Conservation (phyloP, 331 rosid genomes). For the Quercus tomentella region DNA sequence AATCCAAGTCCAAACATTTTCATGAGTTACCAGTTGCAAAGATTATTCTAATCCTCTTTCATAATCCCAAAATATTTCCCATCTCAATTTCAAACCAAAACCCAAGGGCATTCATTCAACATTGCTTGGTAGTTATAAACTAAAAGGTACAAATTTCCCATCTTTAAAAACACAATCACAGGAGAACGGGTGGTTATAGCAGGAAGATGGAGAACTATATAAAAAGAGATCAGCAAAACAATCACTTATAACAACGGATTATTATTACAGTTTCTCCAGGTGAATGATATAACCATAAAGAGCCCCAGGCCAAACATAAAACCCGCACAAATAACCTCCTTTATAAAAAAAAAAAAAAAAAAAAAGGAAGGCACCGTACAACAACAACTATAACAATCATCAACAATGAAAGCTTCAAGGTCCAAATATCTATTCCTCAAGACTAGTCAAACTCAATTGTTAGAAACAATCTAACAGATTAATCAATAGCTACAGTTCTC, state of each 20-base stretch:
- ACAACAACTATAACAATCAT: background rate
- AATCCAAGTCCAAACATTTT: conserved; percentile 10
- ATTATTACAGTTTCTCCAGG: background rate
- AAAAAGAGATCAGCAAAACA: background rate
- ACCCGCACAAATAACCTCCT: too few relatives aligned
- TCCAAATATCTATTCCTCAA: background rate
- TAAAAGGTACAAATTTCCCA: background rate
- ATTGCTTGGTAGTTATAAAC: background rate
- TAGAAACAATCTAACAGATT: background rate
- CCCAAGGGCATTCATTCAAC: background rate
- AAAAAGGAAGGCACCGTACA: background rate
- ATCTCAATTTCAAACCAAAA: background rate
- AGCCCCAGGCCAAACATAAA: background rate
- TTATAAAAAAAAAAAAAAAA: background rate
- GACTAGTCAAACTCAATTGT: background rate
- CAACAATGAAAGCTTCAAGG: background rate
- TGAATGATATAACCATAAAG: background rate
- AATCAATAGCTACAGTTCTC: background rate
- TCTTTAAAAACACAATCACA: background rate
- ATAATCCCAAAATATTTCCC: too few relatives aligned
- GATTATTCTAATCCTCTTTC: background rate
- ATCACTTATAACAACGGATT: background rate
- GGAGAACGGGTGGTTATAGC: too few relatives aligned
- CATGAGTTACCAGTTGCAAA: background rate
- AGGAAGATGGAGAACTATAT: background rate